These are phyloP conservation scores for Backusella sp. DNA, from an alignment of 192 early-diverging fungal genomes.

Conservation along the genomic window DNA sequence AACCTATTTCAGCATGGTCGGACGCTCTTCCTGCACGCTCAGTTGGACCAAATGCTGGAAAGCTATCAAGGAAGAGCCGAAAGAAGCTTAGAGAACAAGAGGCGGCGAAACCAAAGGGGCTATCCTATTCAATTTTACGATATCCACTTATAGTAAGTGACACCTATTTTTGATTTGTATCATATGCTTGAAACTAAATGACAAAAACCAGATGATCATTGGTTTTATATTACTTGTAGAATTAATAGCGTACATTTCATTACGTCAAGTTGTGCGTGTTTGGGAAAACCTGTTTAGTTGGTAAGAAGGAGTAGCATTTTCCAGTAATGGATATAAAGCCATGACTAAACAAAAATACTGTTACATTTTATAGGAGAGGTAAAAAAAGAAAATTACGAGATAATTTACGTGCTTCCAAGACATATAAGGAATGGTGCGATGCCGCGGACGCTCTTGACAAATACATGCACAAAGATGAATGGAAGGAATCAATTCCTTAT, in stretches of 20 bases:
- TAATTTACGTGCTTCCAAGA: slow-evolving; percentile 48
- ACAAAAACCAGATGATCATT: slow-evolving; percentile 45
- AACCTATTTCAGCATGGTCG: slow-evolving; percentile 52
- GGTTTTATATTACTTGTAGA: slow-evolving; percentile 59
- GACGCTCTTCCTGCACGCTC: slow-evolving; percentile 50
- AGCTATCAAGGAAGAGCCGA: slow-evolving; percentile 23
- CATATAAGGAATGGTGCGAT: slow-evolving; percentile 63
- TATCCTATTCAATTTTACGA: slow-evolving; percentile 49
- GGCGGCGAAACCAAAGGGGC: slow-evolving; percentile 23
- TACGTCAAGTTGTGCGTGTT: slow-evolving; percentile 59
- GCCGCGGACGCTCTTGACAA: slow-evolving; percentile 60
- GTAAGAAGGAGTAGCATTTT: slow-evolving; percentile 27
- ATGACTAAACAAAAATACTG: not conserved
- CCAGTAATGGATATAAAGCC: not conserved
- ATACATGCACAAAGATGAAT: slow-evolving; percentile 66
- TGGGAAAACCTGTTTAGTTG: slow-evolving; percentile 67
- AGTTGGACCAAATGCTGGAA: slow-evolving; percentile 16
- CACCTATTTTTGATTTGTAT: not conserved
- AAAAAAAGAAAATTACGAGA: slow-evolving; percentile 43
- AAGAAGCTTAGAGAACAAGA: slow-evolving; percentile 20
- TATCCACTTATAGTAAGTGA: slow-evolving; percentile 54
- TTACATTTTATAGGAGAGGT: slow-evolving; percentile 48
- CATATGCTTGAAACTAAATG: not conserved
- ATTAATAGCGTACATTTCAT: slow-evolving; percentile 52
- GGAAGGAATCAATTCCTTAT: slow-evolving; percentile 60